A percentile compares a stretch with the other conserved stretches of the same genome.
phyloP scores from a whole-genome alignment of 2,329 filamentous ascomycete genomes.

The Sarocladium brachiariae region DNA sequence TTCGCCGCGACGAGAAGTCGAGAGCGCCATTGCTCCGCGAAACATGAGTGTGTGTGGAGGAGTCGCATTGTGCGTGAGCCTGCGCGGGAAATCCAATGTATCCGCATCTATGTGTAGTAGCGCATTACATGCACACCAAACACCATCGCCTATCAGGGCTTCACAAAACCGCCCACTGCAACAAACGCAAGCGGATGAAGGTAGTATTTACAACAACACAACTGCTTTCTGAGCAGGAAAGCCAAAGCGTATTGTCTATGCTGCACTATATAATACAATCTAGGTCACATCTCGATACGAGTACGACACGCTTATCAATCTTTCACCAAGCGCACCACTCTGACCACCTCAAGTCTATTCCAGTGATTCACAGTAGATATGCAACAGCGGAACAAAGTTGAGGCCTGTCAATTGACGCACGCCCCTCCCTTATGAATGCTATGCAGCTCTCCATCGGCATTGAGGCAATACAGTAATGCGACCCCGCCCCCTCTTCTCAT shows the following conservation, averaged over 20 bases:
- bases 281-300: not conserved
- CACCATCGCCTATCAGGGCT: not conserved
- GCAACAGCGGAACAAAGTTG: too few relatives aligned
- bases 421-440: conserved; percentile 1
- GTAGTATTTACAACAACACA: conserved; percentile 4
- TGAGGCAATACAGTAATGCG: not conserved
- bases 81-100: not conserved
- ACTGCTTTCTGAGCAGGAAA: not conserved
- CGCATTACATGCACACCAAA: not conserved
- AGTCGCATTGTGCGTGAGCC: not conserved
- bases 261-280: not conserved
- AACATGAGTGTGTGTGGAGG: not conserved
- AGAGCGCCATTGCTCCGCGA: not conserved
- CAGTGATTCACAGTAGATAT: too few relatives aligned
- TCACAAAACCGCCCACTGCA: not conserved
- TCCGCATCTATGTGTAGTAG: not conserved
- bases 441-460: not conserved
- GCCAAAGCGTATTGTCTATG: not conserved
- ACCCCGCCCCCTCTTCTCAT: not conserved
- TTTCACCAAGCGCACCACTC: not conserved
- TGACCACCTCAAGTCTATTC: too few relatives aligned
- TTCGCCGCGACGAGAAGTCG: not conserved
- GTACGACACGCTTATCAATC: conserved; percentile 1
- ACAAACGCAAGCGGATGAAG: not conserved
- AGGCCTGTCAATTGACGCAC: not conserved